Conservation (phyloP, 1,284 basidiomycete species). For the Trametes pubescens region DNA sequence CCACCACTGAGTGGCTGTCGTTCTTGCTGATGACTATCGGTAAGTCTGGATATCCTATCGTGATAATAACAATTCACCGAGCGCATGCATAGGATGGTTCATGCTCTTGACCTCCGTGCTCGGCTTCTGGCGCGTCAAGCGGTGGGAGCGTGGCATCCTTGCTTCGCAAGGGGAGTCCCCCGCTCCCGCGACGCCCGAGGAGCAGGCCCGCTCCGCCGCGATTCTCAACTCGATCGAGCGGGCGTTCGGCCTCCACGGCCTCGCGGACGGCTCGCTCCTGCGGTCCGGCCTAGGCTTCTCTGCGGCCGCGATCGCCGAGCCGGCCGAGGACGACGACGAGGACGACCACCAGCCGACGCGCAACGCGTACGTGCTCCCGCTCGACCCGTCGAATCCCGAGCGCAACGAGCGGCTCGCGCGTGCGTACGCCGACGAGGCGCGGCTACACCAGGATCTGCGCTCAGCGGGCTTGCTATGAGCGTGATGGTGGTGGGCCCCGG, state of each 20-base stretch:
- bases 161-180: conserved; percentile 41
- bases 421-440: conserved; percentile 61
- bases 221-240: conserved; percentile 50
- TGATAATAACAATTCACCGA: neutral
- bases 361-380: conserved; percentile 51
- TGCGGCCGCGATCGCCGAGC: conserved; percentile 34
- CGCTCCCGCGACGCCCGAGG: conserved; percentile 40
- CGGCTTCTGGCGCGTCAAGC: conserved; percentile 92
- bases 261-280: conserved; percentile 53
- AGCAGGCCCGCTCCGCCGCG: conserved; percentile 32
- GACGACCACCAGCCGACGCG: conserved; percentile 35
- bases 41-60: conserved; percentile 42
- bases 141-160: conserved; percentile 82
- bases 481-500: neutral
- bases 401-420: conserved; percentile 53
- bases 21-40: conserved; percentile 94
- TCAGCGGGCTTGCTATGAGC: conserved; percentile 63
- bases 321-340: conserved; percentile 32
- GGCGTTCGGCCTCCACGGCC: conserved; percentile 54
- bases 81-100: conserved; percentile 77
- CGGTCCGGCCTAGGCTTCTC: conserved; percentile 59
- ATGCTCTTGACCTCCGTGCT: conserved; percentile 87
- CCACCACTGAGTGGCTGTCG: conserved; percentile 87
- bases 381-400: conserved; percentile 55
- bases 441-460: conserved; percentile 66